Conservation (phyloP, 768 basidiomycete genomes). For the Phlegmacium glaucopus region DNA sequence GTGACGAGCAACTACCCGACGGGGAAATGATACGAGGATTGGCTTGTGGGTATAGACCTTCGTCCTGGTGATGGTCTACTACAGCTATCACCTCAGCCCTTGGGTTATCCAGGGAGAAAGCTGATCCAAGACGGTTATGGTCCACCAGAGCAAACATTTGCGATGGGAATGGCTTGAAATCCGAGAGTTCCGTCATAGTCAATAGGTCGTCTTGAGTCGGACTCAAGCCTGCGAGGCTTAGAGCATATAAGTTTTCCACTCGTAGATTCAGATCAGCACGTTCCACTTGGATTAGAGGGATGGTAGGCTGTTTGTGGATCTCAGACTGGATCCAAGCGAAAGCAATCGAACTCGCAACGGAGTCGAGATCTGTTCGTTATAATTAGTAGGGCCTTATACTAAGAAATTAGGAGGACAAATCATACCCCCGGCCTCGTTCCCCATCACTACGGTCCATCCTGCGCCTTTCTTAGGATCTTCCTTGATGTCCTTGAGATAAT, state of each 20-base stretch:
- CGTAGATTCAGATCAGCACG: slow-evolving; percentile 73
- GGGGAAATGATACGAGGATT: slow-evolving; percentile 66
- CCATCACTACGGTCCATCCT: slow-evolving; percentile 87
- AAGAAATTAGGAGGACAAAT: background rate
- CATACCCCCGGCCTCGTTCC: slow-evolving; percentile 95
- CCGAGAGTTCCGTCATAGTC: slow-evolving; percentile 63
- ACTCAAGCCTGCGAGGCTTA: slow-evolving; percentile 54
- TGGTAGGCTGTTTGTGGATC: slow-evolving; percentile 47
- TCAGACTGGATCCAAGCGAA: slow-evolving; percentile 74
- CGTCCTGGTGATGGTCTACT: slow-evolving; percentile 92
- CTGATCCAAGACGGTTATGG: slow-evolving; percentile 68
- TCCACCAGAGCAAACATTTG: slow-evolving; percentile 81
- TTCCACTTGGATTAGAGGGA: slow-evolving; percentile 73
- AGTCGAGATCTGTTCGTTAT: slow-evolving; percentile 76
- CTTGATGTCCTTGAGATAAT: slow-evolving; percentile 56
- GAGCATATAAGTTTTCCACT: slow-evolving; percentile 81
- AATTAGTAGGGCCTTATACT: background rate
- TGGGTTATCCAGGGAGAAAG: slow-evolving; percentile 38
- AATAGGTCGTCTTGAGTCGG: slow-evolving; percentile 55
- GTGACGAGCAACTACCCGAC: slow-evolving; percentile 80
- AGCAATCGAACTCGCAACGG: slow-evolving; percentile 79
- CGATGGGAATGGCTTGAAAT: slow-evolving; percentile 44
- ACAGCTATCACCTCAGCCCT: slow-evolving; percentile 63
- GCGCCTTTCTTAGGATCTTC: slow-evolving; percentile 37
- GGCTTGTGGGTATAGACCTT: slow-evolving; percentile 58